A percentile compares a stretch with the other conserved stretches of the same genome.
Conservation (phyloP, 1,284 basidiomycete genomes). For the Fomitopsis schrenkii region DNA sequence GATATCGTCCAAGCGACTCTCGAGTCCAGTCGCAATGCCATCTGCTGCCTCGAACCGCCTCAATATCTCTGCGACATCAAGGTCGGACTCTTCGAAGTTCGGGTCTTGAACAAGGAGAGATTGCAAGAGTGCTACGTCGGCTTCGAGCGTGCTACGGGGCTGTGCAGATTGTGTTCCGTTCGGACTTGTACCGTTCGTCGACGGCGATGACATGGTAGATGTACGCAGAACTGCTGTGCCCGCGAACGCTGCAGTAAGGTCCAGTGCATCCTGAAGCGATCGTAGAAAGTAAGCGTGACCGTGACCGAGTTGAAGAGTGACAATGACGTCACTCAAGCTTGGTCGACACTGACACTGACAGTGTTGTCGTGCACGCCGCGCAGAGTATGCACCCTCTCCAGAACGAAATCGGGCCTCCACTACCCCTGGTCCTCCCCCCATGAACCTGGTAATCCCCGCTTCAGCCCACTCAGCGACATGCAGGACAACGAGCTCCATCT, state of each 20-base stretch:
- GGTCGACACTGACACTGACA: too few species aligned
- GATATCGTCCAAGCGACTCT: constrained; percentile 52
- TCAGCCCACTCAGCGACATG: not conserved
- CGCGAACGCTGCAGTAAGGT: too few species aligned
- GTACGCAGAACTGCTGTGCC: not conserved
- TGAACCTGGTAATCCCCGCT: not conserved
- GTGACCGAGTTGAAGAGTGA: not conserved
- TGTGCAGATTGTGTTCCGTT: not conserved
- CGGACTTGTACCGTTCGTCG: not conserved
- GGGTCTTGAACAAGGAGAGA: constrained; percentile 33
- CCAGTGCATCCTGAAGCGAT: not conserved
- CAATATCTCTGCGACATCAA: constrained; percentile 36
- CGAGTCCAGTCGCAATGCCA: constrained; percentile 51
- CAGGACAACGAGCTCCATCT: not conserved
- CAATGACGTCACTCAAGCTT: not conserved
- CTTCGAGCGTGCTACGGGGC: constrained; percentile 17
- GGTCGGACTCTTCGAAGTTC: constrained; percentile 27
- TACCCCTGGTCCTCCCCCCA: not conserved
- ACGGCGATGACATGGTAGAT: not conserved
- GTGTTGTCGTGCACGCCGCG: too few species aligned
- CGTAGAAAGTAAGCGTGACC: not conserved
- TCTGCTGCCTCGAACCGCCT: constrained; percentile 48
- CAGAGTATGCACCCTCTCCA: not conserved
- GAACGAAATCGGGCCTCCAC: not conserved
- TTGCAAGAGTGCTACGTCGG: constrained; percentile 33